phyloP scores from a whole-genome alignment of 2,329 filamentous ascomycete genomes.

The Trichoderma cornu-damae region DNA sequence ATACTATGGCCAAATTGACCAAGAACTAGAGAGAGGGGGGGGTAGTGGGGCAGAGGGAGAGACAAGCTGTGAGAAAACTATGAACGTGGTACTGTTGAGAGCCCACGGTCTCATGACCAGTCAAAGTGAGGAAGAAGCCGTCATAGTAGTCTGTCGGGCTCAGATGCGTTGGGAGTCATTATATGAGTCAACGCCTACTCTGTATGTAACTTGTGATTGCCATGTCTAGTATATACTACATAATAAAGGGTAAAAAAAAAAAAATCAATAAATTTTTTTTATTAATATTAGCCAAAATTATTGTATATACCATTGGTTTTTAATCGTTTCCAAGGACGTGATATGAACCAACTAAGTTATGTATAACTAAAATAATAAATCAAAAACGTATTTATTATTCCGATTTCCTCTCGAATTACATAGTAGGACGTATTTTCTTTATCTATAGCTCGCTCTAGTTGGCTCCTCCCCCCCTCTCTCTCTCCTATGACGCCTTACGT shows the following conservation, averaged over 20 bases:
- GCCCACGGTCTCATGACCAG: not conserved
- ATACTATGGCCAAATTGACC: conserved; percentile 85
- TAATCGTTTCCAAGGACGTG: too few relatives aligned
- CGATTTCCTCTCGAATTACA: too few relatives aligned
- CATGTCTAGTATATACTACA: conserved; percentile 18
- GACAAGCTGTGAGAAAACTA: not conserved
- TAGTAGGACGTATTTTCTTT: too few relatives aligned
- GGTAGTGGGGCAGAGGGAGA: too few relatives aligned
- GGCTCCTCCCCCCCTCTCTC: too few relatives aligned
- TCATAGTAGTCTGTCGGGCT: not conserved
- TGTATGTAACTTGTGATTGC: conserved; percentile 14
- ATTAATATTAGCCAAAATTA: too few relatives aligned
- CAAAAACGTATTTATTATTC: too few relatives aligned
- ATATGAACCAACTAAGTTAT: too few relatives aligned
- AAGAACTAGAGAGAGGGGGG: conserved; percentile 34
- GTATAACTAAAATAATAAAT: too few relatives aligned
- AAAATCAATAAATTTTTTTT: not conserved
- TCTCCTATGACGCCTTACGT: not conserved
- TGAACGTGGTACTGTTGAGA: not conserved
- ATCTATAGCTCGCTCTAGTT: too few relatives aligned
- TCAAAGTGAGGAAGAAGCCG: not conserved
- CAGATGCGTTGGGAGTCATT: conserved; percentile 2
- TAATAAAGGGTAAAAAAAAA: conserved; percentile 5
- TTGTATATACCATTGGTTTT: too few relatives aligned
- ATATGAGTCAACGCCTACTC: conserved; percentile 1